Evolutionary conservation across 2,329 filamentous ascomycete genomes (phyloP), one percentile per base, ranked within the genome.

Genomic region (Phialocephala subalpina): DNA sequence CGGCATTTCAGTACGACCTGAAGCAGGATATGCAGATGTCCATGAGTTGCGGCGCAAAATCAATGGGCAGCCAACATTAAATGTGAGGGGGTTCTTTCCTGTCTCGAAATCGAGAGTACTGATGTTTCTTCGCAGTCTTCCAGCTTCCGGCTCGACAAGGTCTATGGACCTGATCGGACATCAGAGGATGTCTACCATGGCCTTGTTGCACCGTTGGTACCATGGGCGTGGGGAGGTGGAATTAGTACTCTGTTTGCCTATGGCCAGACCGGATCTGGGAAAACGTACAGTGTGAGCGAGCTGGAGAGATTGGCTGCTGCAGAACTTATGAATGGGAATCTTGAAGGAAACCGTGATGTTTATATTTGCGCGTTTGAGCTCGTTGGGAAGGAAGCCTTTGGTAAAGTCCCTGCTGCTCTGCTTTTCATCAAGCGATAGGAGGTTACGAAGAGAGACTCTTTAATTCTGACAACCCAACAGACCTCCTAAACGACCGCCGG

Each of bases 331-430:
- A 97, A 97, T 93, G 95, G 95, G 53, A 87, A 84, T 1, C 82
- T 90, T 3, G 90, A 94, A 22, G 87, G 95, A 70, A 92, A 93
- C 0, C 94, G 95, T 3, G 84, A 97, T 63, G 97, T 98, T 68
- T 95, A 95, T 6, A 87, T 94, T 35, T 97, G 94, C 11, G 97
- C 94, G 78, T 90, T 97, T 78, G 95, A 97, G 78, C 84, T 98
- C 60, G 97, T 97, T 77, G 90, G 97, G 81, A 90, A 94, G 67
- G 86, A 87, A 49, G 90, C 92, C 69, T 79, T 77, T 1, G n/a
- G n/a, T n/a, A n/a, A n/a, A n/a, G n/a, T n/a, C n/a, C n/a, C n/a
- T n/a, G n/a, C n/a, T n/a, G n/a, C n/a, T n/a, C n/a, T n/a, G n/a
- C n/a, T n/a, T n/a, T n/a, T n/a, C n/a, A n/a, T n/a, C n/a, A n/a